Evolutionary conservation across 2,329 filamentous ascomycete species (phyloP), one percentile per base, ranked within the genome.

Genomic region (Beauveria pseudobassiana): DNA sequence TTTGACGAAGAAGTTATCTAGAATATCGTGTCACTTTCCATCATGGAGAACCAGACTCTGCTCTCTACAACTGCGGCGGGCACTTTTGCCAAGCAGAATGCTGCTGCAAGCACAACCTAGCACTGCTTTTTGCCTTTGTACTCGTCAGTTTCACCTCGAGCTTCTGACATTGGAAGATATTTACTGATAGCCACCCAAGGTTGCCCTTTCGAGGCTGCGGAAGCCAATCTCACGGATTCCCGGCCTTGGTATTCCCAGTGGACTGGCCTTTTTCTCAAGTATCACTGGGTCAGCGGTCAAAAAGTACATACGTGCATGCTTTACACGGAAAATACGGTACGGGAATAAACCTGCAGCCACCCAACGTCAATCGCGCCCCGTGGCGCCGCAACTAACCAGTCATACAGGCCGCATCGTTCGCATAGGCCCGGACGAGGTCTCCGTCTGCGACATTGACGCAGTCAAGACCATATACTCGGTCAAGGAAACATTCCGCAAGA

Each of bases 401-500:
- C 12, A 22, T 30, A n/a, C 45, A 62, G 61, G 61, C 48, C 54
- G 46, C 24, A 58, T 58, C 43, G 61, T 62, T 10, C 53, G 61
- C 20, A 22, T 58, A 16, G 50, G 46, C 53, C 61, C 61, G 5
- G 49, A 62, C 28, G 48, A 58, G 16, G 40, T 62, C 10, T 57
- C 61, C 16, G 10, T 48, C 26, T 30, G 46, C 40, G 61, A 62
- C 48, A 45, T 62, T 22, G 18, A 43, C 38, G 30, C 46, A 16
- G 52, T 26, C 48, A 58, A 58, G 53, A 45, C 40, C 16, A 22
- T 62, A 20, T 62, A 62, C 61, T 52, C 61, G 16, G 40, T 43
- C 12, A 62, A 59, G 51, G 61, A 62, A 28, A 62, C 53, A 1
- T 62, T 58, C 26, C 34, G 49, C 61, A 62, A 62, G 42, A 40